Evolutionary conservation across 495 filamentous ascomycete species (phyloP).

Genomic region (Jackrogersella multiformis): DNA sequence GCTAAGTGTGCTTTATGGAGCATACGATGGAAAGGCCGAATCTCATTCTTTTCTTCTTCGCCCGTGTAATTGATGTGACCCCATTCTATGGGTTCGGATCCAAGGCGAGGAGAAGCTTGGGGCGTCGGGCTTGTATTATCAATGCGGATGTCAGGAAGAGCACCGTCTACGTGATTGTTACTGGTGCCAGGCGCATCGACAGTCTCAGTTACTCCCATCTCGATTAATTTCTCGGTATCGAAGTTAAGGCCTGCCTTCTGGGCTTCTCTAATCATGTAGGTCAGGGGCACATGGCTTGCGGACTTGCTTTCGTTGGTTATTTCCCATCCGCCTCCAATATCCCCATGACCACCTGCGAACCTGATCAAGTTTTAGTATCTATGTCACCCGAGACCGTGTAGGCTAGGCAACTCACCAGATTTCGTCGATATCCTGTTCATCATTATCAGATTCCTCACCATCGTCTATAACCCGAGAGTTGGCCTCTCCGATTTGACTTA

Average conservation of each 20-base stretch:
- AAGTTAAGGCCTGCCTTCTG: conserved; percentile 76
- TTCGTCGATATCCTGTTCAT: conserved; percentile 79
- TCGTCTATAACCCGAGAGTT: conserved; percentile 44
- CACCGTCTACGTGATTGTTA: conserved; percentile 9
- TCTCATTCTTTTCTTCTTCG: conserved; percentile 24
- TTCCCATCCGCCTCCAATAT: conserved; percentile 88
- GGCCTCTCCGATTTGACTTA: conserved; percentile 6
- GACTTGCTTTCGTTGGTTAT: conserved; percentile 63
- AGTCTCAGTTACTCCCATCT: conserved; percentile 65
- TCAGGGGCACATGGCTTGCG: conserved; percentile 77
- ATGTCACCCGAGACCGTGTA: not conserved
- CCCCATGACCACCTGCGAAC: conserved; percentile 82
- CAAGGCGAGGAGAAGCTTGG: conserved; percentile 18
- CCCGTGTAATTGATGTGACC: conserved; percentile 27
- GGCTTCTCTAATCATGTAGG: conserved; percentile 88
- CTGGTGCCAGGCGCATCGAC: conserved; percentile 37
- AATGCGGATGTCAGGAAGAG: conserved; percentile 51
- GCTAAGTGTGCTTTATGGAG: conserved; percentile 67
- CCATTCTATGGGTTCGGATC: conserved; percentile 15
- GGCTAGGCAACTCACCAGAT: conserved; percentile 64
- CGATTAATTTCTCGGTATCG: conserved; percentile 71
- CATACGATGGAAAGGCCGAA: conserved; percentile 62
- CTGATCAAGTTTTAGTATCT: conserved; percentile 18
- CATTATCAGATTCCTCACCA: conserved; percentile 64
- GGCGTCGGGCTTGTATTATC: conserved; percentile 42